A percentile compares a stretch with the other conserved stretches of the same genome.
Evolutionary conservation across 768 basidiomycete species (phyloP).

Genomic region (Hebeloma cylindrosporum): DNA sequence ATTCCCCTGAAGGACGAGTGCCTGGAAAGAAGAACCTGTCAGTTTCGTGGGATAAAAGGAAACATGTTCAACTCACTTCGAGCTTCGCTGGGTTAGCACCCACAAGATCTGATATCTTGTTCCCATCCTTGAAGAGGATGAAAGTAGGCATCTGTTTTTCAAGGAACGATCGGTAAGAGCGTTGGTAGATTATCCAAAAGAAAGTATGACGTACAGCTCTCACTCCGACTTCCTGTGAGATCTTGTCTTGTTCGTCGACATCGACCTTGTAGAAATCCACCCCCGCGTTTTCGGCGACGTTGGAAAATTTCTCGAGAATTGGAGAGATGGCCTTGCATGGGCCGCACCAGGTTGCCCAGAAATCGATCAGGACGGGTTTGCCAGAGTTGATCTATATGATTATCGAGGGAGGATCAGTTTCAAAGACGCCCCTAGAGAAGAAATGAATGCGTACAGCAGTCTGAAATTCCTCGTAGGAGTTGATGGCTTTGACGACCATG

Average conservation of each 20-base stretch:
- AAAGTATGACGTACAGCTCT: conserved; percentile 49
- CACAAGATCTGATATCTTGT: conserved; percentile 37
- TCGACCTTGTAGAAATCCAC: conserved; percentile 74
- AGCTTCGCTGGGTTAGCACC: conserved; percentile 48
- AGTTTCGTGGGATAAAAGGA: not conserved
- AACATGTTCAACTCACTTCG: conserved; percentile 31
- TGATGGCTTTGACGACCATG: conserved; percentile 43
- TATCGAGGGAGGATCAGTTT: not conserved
- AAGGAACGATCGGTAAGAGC: not conserved
- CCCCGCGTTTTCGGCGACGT: conserved; percentile 26
- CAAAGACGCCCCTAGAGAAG: not conserved
- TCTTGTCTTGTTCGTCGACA: conserved; percentile 56
- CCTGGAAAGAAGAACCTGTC: conserved; percentile 8
- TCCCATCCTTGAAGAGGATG: conserved; percentile 35
- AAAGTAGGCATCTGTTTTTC: conserved; percentile 51
- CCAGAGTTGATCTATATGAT: conserved; percentile 43
- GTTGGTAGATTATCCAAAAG: not conserved
- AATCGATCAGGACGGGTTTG: conserved; percentile 58
- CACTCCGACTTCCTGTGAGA: conserved; percentile 58
- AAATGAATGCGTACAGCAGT: conserved; percentile 41
- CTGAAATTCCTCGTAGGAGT: conserved; percentile 39
- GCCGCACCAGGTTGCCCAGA: conserved; percentile 80
- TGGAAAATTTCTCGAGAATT: conserved; percentile 58
- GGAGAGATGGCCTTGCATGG: conserved; percentile 69
- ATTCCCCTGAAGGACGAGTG: conserved; percentile 7